These are phyloP conservation scores for Musa schizocarpa DNA, from an alignment of 176 grass and related monocot species.

Conservation along the genomic window DNA sequence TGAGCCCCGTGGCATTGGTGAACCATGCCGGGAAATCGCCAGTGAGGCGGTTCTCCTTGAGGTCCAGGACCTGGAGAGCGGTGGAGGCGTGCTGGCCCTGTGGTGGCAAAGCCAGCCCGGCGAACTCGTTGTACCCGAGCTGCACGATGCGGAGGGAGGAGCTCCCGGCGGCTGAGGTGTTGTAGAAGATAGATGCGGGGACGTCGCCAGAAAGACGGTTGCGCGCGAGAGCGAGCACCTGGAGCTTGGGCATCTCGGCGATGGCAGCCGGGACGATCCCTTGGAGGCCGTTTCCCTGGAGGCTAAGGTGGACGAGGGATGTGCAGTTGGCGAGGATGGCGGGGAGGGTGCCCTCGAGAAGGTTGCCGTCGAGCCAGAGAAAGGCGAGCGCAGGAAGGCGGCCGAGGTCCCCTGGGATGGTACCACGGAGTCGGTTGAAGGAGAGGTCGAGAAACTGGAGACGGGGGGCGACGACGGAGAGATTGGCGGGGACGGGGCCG, in stretches of 20 bases:
- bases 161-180: constrained; percentile 22
- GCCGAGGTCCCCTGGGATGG: constrained; percentile 60
- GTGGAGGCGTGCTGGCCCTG: constrained; percentile 9
- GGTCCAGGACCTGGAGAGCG: constrained; percentile 51
- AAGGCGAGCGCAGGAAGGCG: constrained; percentile 58
- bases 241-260: constrained; percentile 51
- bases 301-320: constrained; percentile 66
- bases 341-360: constrained; percentile 81
- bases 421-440: constrained; percentile 78
- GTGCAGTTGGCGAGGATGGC: constrained; percentile 79
- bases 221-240: constrained; percentile 67
- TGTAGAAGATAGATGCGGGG: constrained; percentile 48
- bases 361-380: constrained; percentile 89
- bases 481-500: constrained; percentile 40
- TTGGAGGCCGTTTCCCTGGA: constrained; percentile 63
- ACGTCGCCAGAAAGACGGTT: constrained; percentile 75
- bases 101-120: constrained; percentile 27
- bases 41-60: constrained; percentile 47
- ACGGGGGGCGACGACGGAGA: constrained; percentile 29
- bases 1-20: constrained; percentile 32
- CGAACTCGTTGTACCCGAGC: constrained; percentile 67
- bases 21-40: constrained; percentile 78
- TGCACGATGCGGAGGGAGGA: constrained; percentile 75
- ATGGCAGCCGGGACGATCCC: constrained; percentile 80
- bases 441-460: constrained; percentile 89